Base-by-base conservation (phyloP, 106 monocot species). In the Apostasia ramifera region DNA sequence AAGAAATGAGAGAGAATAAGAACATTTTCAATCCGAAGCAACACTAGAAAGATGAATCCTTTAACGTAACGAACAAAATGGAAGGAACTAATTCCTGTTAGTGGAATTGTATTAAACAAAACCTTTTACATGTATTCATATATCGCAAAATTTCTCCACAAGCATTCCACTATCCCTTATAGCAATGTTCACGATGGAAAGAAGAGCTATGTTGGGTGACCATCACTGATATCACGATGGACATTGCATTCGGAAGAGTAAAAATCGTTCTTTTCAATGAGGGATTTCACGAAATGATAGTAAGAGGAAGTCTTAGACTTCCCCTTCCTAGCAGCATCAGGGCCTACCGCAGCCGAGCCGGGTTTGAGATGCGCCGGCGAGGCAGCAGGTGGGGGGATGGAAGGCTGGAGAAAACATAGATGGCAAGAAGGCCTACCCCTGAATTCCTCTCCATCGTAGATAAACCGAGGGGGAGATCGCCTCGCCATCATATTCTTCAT, bases 191-290 rank as follows among this genome's bases (percentile, higher is more conserved):
- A 26, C 26, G 26, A 26, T 26, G 44, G 4, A 8, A 62, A 3
- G 12, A 44, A 40, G 39, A 62, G 11, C 13, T 62, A 62, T 44
- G 42, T 62, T 2, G 10, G 2, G 44, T 62, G 10, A 62, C 43
- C 42, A 44, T 44, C 1, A 44, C 13, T 11, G 12, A 62, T 44
- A 5, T 62, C 42, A 44, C 62, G 62, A 74, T 74, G 74, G 43
- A 74, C 74, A 74, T 74, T 74, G 47, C 67, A 74, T 8, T 67
- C 74, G 42, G 67, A 42, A 66, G 74, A 74, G 59, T 67, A 74
- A 67, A 74, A 74, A 74, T 74, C 74, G 67, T 74, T 74, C 48
- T 48, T 60, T 59, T 74, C 67, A 60, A 74, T 47, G 2, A 74
- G 15, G 40, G 57, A 49, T 56, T 59, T 74, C 58, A 59, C 40